phyloP scores from a whole-genome alignment of 78 protist genomes.

The Dictyostelium firmibasis region DNA sequence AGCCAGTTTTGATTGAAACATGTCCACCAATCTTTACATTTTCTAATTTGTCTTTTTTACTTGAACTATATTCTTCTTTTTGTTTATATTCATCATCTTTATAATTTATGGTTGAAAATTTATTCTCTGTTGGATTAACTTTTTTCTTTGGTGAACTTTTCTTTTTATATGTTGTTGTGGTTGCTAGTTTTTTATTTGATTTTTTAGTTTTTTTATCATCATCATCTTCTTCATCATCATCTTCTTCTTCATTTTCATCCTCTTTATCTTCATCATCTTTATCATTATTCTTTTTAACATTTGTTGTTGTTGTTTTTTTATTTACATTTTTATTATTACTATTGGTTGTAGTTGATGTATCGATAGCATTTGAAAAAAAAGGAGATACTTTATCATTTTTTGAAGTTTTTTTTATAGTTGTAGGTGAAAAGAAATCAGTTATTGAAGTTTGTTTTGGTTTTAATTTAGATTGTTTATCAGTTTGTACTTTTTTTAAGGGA shows the following conservation, averaged over 20 bases:
- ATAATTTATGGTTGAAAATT: background rate
- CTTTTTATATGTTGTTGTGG: background rate
- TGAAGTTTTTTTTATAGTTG: background rate
- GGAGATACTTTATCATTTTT: background rate
- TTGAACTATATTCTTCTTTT: background rate
- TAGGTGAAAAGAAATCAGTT: background rate
- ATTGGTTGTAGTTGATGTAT: background rate
- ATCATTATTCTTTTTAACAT: too few relatives aligned
- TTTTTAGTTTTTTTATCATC: background rate
- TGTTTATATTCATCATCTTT: background rate
- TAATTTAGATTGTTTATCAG: background rate
- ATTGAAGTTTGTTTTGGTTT: background rate
- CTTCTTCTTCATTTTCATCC: background rate
- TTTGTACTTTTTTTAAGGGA: background rate
- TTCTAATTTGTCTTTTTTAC: conserved; percentile 18
- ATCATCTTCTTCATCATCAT: background rate
- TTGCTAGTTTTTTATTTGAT: background rate
- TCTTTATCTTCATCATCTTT: background rate
- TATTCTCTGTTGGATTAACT: background rate
- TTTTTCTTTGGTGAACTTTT: background rate
- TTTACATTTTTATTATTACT: background rate
- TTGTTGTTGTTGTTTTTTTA: background rate
- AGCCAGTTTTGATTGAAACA: background rate
- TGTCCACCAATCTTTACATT: conserved; percentile 38
- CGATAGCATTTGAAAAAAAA: background rate